Evolutionary conservation across 78 protist genomes (phyloP), one percentile per base, ranked within the genome.

Genomic region (Chrysochromulina tobinii): DNA sequence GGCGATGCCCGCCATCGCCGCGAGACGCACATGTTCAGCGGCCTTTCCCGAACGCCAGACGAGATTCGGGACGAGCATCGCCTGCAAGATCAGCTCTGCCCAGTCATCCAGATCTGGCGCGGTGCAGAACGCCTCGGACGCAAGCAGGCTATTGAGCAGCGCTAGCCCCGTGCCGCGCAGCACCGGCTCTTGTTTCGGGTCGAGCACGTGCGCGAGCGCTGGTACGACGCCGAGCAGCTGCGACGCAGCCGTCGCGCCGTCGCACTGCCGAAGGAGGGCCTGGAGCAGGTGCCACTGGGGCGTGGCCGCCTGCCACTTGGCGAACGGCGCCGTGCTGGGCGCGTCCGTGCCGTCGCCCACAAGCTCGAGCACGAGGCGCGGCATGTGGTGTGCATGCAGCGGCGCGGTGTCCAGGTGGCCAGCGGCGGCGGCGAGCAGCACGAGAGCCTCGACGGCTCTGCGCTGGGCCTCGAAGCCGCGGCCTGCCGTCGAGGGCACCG

Each of bases 21-120:
- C 79, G 18, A 69, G 79, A 18, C 79, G 79, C 53, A 69, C 79
- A 1, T 69, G 79, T 53, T 69, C 27, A 11, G 79, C 79, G 2
- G 79, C 79, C 59, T 51, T 51, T 1, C 85, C 85, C 20, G 85
- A 57, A 38, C 85, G 85, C 85, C 85, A 77, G 20, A 77, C 85
- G n/a, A 77, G 55, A 59, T 77, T 77, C 4, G 85, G 85, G n/a
- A 77, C 4, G 20, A 77, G 59, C 85, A 77, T 50, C 61, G 85
- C 85, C 12, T 3, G 11, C n/a, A 77, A 17, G 54, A 53, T 1
- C 12, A 15, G 85, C 25, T 18, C 85, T 51, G 61, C 85, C 85
- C 55, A 51, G 15, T 77, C 85, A 18, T 3, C 23, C n/a, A 48
- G 27, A 23, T 53, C 54, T 4, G 72, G 72, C 15, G 72, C 72